Percentiles rank a stretch among this genome's conserved stretches.
Evolutionary conservation across 2,329 filamentous ascomycete species (phyloP).

Genomic region (Lasiodiplodia sp.): DNA sequence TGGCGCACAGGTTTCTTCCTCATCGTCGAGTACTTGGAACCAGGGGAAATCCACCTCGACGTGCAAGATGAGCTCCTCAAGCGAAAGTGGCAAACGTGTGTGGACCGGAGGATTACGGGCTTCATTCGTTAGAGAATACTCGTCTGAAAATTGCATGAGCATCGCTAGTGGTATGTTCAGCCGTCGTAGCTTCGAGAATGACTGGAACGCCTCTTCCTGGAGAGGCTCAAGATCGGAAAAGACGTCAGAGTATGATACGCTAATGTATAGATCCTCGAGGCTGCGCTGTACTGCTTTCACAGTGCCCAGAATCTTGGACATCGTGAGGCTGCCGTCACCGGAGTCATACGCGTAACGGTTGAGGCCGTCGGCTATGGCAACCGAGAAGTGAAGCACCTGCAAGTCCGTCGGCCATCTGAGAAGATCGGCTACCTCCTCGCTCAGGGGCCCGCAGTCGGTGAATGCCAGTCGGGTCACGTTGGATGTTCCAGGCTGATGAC

Average conservation of each 20-base stretch:
- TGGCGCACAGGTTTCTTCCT: not conserved
- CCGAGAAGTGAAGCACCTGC: not conserved
- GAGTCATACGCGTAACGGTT: constrained; percentile 3
- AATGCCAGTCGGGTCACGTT: not conserved
- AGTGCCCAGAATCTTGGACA: not conserved
- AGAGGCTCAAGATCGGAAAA: not conserved
- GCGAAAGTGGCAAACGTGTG: not conserved
- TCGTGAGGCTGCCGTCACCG: not conserved
- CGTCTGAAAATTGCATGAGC: not conserved
- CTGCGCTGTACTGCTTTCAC: not conserved
- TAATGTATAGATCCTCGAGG: not conserved
- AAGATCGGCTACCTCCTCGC: not conserved
- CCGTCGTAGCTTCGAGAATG: not conserved
- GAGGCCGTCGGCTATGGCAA: not conserved
- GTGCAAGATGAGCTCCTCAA: not conserved
- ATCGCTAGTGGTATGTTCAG: not conserved
- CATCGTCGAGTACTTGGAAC: not conserved
- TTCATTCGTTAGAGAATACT: not conserved
- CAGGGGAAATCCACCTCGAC: not conserved
- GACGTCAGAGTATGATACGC: not conserved
- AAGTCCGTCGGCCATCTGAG: not conserved
- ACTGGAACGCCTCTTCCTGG: not conserved
- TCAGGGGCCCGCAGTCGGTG: not conserved
- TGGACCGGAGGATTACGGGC: not conserved
- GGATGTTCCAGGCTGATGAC: not conserved